phyloP scores from a whole-genome alignment of 495 filamentous ascomycete genomes.

The Oidiodendron maius region DNA sequence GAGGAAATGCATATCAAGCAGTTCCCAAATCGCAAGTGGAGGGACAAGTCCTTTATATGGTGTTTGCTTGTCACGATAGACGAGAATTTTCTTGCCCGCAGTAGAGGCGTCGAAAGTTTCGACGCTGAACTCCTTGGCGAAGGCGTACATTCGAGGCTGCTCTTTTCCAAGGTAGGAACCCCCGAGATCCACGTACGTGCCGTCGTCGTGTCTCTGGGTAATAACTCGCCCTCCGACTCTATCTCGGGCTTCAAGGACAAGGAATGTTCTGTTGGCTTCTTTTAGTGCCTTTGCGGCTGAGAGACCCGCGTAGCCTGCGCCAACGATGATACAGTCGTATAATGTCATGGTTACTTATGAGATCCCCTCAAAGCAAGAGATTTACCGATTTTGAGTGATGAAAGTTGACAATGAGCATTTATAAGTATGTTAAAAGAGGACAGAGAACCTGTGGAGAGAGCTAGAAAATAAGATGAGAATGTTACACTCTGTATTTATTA shows the following conservation, averaged over 20 bases:
- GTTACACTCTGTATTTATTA: too few species aligned
- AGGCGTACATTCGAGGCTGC: background rate
- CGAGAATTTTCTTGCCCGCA: background rate
- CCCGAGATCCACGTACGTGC: background rate
- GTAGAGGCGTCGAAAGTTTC: background rate
- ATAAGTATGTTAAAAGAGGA: too few species aligned
- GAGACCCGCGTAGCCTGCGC: background rate
- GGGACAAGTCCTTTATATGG: background rate
- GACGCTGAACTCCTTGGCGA: background rate
- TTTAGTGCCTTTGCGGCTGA: background rate
- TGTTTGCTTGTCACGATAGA: background rate
- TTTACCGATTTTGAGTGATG: too few species aligned
- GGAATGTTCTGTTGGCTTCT: background rate
- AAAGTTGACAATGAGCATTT: conserved; percentile 1
- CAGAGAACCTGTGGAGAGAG: too few species aligned
- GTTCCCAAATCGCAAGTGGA: background rate
- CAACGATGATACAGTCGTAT: background rate
- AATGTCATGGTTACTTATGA: too few species aligned
- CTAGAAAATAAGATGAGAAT: too few species aligned
- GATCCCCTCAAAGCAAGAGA: too few species aligned
- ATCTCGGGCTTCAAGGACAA: conserved; percentile 1
- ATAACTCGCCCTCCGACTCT: conserved; percentile 1
- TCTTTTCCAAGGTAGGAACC: background rate
- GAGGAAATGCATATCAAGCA: background rate
- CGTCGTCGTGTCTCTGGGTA: too few species aligned